Base-by-base conservation (phyloP, 73 alveolate species). In the Paramecium primaurelia region DNA sequence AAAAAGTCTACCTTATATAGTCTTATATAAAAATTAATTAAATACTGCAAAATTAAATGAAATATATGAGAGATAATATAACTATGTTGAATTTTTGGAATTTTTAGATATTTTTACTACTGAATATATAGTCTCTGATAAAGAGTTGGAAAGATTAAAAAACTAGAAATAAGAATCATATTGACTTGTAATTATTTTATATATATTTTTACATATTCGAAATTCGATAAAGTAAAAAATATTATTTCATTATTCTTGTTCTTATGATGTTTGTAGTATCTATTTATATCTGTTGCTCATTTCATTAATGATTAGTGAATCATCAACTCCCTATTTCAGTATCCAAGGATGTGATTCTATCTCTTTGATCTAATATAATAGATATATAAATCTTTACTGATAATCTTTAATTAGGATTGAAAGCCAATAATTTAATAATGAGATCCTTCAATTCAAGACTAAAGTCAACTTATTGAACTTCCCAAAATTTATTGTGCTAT, bases 91-190 rank as follows among this genome's bases (percentile, higher is more conserved):
- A 12, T 80, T 80, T 18, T 32, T 80, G 32, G 91, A 80, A 28
- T 80, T 80, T 25, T 49, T 80, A 26, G 91, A 80, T 20, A 80
- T 80, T n/a, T 80, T 80, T 47, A 80, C 91, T 14, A 80, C 91
- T 40, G 91, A 80, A 12, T 80, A 32, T 20, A 47, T 44, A 8
- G 91, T 80, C 8, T 45, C 91, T 4, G 91, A 80, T 80, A 42
- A 80, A 36, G 91, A 80, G 22, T 64, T 64, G 84, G 47, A 64
- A 14, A 45, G 32, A 49, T 18, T 45, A 22, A 54, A 54, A 22
- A 54, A 54, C 9, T 18, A 54, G 28, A 18, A 54, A 54, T 18
- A 18, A 18, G 69, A 54, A 18, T 18, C 69, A 54, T 54, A 54
- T 54, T 18, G 69, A 54, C 32, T 54, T 54, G 5, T 54, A 49